A percentile compares a stretch with the other conserved stretches of the same genome.
These are phyloP conservation scores for Linnemannia zychae DNA, from an alignment of 192 early-diverging fungal genomes.

Conservation along the genomic window DNA sequence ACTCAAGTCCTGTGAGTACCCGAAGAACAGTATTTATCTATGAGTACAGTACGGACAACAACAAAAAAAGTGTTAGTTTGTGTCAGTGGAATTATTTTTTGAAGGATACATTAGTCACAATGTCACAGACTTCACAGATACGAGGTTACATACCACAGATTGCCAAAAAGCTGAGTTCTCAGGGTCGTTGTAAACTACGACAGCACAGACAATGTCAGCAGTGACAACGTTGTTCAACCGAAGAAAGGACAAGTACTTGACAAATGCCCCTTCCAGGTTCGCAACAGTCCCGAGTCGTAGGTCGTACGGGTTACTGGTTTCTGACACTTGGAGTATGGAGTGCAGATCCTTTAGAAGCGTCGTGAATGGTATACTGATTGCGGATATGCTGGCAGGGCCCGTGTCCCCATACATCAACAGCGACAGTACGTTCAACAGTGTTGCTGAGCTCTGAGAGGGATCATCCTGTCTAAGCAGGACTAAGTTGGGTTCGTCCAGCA, in stretches of 20 bases:
- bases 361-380: not conserved
- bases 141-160: conserved; percentile 23
- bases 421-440: not conserved
- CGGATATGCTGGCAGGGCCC: no score
- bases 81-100: no score
- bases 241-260: not conserved
- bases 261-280: not conserved
- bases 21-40: not conserved
- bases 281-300: not conserved
- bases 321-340: not conserved
- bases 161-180: conserved; percentile 5
- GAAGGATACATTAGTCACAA: no score
- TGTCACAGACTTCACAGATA: no score
- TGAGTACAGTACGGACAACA: no score
- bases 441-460: not conserved
- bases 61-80: no score
- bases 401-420: not conserved
- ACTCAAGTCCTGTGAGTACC: not conserved
- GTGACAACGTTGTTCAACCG: conserved; percentile 5
- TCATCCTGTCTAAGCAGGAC: no score
- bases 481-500: not conserved
- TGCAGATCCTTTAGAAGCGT: not conserved
- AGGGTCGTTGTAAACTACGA: not conserved
- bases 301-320: not conserved
- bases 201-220: conserved; percentile 30